These are phyloP conservation scores for Colletotrichum zoysiae DNA, from an alignment of 2,329 filamentous ascomycete genomes.

Conservation along the genomic window DNA sequence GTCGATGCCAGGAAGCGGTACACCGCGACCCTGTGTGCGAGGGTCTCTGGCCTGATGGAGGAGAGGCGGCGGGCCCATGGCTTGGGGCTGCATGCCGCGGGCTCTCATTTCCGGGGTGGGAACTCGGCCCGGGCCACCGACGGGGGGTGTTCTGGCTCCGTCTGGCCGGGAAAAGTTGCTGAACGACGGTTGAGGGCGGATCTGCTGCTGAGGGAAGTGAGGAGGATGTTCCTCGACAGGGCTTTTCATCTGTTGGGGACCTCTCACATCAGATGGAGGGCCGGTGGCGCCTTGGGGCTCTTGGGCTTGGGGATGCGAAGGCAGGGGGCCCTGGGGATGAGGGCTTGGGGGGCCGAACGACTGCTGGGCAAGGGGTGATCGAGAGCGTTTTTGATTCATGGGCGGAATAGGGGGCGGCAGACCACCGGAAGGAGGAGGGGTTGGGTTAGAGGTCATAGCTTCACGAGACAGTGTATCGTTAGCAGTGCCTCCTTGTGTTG, in stretches of 20 bases:
- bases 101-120: slow-evolving; percentile 43
- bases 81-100: slow-evolving; percentile 47
- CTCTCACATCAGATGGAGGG: slow-evolving; percentile 4
- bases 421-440: slow-evolving; percentile 52
- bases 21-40: slow-evolving; percentile 41
- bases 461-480: slow-evolving; percentile 67
- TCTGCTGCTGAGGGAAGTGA: slow-evolving; percentile 25
- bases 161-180: slow-evolving; percentile 42
- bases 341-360: slow-evolving; percentile 50
- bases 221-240: slow-evolving; percentile 13
- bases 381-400: slow-evolving; percentile 57
- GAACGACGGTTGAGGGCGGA: slow-evolving; percentile 41
- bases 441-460: slow-evolving; percentile 58
- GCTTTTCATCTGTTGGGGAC: slow-evolving; percentile 20
- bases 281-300: slow-evolving; percentile 18
- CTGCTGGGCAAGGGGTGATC: slow-evolving; percentile 59
- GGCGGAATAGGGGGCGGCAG: slow-evolving; percentile 57
- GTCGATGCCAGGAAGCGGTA: slow-evolving; percentile 36
- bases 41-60: slow-evolving; percentile 15
- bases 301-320: slow-evolving; percentile 46
- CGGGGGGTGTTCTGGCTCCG: slow-evolving; percentile 38
- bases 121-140: slow-evolving; percentile 34
- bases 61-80: slow-evolving; percentile 32
- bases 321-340: slow-evolving; percentile 49
- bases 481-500: slow-evolving; percentile 65